These are phyloP conservation scores for Melampsora americana DNA, from an alignment of 1,284 basidiomycete genomes.

Conservation along the genomic window DNA sequence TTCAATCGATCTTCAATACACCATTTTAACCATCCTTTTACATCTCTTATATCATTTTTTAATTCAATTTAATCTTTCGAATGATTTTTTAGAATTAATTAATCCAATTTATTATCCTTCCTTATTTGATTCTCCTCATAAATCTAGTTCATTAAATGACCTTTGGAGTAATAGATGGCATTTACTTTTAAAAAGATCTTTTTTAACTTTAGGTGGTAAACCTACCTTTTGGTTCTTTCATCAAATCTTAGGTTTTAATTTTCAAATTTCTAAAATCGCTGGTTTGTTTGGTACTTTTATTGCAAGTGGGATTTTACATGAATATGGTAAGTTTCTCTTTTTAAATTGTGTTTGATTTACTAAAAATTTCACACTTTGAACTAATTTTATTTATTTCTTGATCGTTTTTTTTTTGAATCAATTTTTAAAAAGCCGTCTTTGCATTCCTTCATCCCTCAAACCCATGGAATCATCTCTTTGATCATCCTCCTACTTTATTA, in stretches of 20 bases:
- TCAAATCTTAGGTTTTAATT: not conserved
- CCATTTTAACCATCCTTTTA: not conserved
- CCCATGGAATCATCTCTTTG: no score
- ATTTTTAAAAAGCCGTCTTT: no score
- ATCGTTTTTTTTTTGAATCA: no score
- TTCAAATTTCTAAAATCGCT: not conserved
- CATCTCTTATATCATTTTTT: not conserved
- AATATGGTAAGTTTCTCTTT: not conserved
- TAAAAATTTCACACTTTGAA: no score
- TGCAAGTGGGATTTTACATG: not conserved
- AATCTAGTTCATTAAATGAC: not conserved
- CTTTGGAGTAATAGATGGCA: conserved; percentile 4
- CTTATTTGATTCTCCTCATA: not conserved
- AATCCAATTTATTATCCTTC: conserved; percentile 3
- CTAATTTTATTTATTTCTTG: no score
- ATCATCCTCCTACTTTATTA: no score
- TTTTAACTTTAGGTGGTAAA: not conserved
- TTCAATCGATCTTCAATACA: not conserved
- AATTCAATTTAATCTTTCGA: not conserved
- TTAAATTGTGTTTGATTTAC: no score
- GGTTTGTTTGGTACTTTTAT: not conserved
- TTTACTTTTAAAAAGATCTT: not conserved
- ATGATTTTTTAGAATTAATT: not conserved
- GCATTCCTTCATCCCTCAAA: no score
- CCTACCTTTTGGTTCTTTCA: not conserved